Conservation (phyloP, 352 stramenopile genomes). For the Phytophthora fragariaefolia region DNA sequence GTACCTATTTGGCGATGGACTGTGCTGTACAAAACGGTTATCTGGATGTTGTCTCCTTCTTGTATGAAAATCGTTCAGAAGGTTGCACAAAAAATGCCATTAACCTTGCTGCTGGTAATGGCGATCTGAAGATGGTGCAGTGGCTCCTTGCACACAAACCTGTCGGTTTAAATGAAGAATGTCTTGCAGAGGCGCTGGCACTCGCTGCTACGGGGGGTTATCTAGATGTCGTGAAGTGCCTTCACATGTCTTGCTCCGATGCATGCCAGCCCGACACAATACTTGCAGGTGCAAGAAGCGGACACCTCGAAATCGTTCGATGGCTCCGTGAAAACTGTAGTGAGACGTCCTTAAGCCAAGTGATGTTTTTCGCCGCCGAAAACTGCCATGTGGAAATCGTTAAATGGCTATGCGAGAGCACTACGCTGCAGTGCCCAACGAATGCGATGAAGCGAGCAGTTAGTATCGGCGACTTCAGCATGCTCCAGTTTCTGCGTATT, state of each 20-base stretch:
- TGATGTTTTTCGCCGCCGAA: slow-evolving; percentile 12
- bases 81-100: slow-evolving; percentile 21
- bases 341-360: background rate
- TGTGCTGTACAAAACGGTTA: slow-evolving; percentile 18
- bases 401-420: slow-evolving; percentile 8
- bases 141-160: slow-evolving; percentile 14
- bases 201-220: slow-evolving; percentile 5
- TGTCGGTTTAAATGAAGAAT: background rate
- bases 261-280: slow-evolving; percentile 4
- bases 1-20: slow-evolving; percentile 17
- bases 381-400: slow-evolving; percentile 14
- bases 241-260: slow-evolving; percentile 5
- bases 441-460: slow-evolving; percentile 9
- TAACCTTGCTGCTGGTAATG: slow-evolving; percentile 12
- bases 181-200: slow-evolving; percentile 15
- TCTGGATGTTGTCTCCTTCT: slow-evolving; percentile 19
- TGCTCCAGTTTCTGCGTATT: slow-evolving; percentile 20
- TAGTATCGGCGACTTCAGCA: slow-evolving; percentile 16
- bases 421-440: background rate
- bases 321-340: slow-evolving; percentile 12
- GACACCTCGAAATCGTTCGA: slow-evolving; percentile 15
- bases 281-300: slow-evolving; percentile 6
- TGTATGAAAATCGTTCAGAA: slow-evolving; percentile 20
- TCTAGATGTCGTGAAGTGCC: slow-evolving; percentile 11
- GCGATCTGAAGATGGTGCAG: slow-evolving; percentile 14